Evolutionary conservation across 768 basidiomycete species (phyloP).

Genomic region (Leucocoprinus sp.): DNA sequence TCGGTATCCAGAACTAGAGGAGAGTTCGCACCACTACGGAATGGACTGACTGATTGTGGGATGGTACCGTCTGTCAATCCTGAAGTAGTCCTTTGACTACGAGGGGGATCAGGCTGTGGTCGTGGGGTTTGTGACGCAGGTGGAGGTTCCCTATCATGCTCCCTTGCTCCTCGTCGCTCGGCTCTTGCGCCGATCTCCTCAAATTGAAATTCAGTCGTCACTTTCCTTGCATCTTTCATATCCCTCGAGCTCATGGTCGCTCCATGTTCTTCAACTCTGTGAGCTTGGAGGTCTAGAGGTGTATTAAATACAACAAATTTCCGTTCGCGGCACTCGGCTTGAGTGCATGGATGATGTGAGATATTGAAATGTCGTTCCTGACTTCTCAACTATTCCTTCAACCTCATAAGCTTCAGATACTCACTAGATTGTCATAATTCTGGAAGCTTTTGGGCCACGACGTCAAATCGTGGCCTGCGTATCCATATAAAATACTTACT

Average conservation of each 20-base stretch:
- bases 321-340: constrained; percentile 64
- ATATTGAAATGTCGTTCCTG: constrained; percentile 72
- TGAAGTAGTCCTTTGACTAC: constrained; percentile 54
- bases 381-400: background rate
- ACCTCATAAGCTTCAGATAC: constrained; percentile 16
- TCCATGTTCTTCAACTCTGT: constrained; percentile 81
- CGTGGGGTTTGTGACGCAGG: constrained; percentile 25
- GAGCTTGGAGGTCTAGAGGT: constrained; percentile 82
- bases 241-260: constrained; percentile 65
- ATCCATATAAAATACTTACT: constrained; percentile 45
- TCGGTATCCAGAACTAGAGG: constrained; percentile 35
- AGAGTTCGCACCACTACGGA: constrained; percentile 29
- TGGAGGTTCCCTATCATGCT: constrained; percentile 45
- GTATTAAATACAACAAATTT: constrained; percentile 96
- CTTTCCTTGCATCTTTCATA: constrained; percentile 56
- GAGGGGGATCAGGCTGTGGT: constrained; percentile 18
- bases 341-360: constrained; percentile 72
- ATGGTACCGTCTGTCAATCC: constrained; percentile 39
- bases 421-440: constrained; percentile 69
- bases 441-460: constrained; percentile 47
- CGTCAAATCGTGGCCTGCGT: background rate
- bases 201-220: constrained; percentile 69
- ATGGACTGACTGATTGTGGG: constrained; percentile 17
- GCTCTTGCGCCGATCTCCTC: constrained; percentile 28
- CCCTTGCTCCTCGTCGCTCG: constrained; percentile 34